Conservation (phyloP, 192 early-diverging fungal genomes). For the Spizellomyces sp. region DNA sequence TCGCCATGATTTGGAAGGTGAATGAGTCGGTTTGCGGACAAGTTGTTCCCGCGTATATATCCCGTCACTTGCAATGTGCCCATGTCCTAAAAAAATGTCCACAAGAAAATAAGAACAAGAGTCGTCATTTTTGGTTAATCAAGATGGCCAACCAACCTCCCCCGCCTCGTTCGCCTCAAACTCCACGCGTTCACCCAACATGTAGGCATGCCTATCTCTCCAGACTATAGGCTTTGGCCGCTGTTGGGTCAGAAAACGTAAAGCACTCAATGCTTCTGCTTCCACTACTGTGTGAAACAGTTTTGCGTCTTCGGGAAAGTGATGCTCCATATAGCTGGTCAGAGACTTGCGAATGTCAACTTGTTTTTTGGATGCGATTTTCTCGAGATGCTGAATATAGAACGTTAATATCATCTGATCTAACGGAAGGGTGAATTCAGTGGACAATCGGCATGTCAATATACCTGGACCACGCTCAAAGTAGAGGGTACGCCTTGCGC, state of each 20-base stretch:
- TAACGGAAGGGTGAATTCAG: too few species aligned
- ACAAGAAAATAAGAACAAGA: not conserved
- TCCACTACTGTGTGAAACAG: conserved; percentile 59
- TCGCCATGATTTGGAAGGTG: conserved; percentile 94
- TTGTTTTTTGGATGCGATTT: conserved; percentile 62
- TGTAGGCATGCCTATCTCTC: conserved; percentile 86
- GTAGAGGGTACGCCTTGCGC: conserved; percentile 83
- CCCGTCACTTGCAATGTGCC: conserved; percentile 81
- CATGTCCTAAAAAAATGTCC: not conserved
- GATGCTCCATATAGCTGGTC: conserved; percentile 78
- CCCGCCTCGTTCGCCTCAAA: conserved; percentile 54
- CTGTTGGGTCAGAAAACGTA: conserved; percentile 79
- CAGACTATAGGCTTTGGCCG: conserved; percentile 78
- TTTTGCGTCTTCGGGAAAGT: conserved; percentile 83
- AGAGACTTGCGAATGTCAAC: conserved; percentile 82
- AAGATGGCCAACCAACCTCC: too few species aligned
- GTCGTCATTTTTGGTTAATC: too few species aligned
- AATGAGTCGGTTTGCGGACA: conserved; percentile 89
- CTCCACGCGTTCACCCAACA: conserved; percentile 77
- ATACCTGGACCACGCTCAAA: conserved; percentile 60
- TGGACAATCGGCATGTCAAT: too few species aligned
- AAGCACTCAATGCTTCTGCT: conserved; percentile 62
- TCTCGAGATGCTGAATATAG: conserved; percentile 64
- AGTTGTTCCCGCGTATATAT: conserved; percentile 77
- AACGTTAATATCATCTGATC: too few species aligned